Evolutionary conservation across 352 stramenopile species (phyloP), one percentile per base, ranked within the genome.

Genomic region (Phytophthora brassicae): DNA sequence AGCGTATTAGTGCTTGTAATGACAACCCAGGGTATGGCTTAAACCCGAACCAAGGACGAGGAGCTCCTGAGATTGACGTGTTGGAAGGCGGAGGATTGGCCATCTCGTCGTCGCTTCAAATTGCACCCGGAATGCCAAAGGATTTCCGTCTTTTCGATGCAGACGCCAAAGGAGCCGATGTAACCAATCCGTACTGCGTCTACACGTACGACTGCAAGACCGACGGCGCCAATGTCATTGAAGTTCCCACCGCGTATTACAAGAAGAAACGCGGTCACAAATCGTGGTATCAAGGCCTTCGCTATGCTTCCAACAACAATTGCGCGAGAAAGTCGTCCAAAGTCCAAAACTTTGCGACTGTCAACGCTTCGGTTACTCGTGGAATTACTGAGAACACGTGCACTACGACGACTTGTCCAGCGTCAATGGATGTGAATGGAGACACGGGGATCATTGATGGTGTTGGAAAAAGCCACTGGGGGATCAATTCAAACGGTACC

Each of bases 11-110:
- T 35, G 95, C 88, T 0, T 99, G 96, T 70, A 94, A 98, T 39
- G 58, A 70, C 6, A 68, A 81, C 45, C 93, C 95, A 45, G 93
- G 97, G 56, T 98, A 86, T 70, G 93, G 92, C 2, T 58, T 98
- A 56, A 84, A 97, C 72, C 59, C 79, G 1, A 79, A 85, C n/a
- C 64, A 83, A 46, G 94, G 94, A 4, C 77, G 94, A 14, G 95
- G 95, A 20, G 87, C 91, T 23, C 94, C 95, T 0, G 95, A 98
- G 66, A 98, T 99, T 68, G 94, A 99, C 70, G 67, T 99, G 14
- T 74, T 98, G n/a, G 94, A 97, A 97, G 84, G 89, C 72, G 76
- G 72, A 8, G 79, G 92, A 9, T 56, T 70, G 13, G 74, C 81
- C 14, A 93, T 97, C 71, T 97, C 90, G 19, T 92, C 88, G 51